Evolutionary conservation across 192 early-diverging fungal genomes (phyloP).

Genomic region (Coemansia sp.): DNA sequence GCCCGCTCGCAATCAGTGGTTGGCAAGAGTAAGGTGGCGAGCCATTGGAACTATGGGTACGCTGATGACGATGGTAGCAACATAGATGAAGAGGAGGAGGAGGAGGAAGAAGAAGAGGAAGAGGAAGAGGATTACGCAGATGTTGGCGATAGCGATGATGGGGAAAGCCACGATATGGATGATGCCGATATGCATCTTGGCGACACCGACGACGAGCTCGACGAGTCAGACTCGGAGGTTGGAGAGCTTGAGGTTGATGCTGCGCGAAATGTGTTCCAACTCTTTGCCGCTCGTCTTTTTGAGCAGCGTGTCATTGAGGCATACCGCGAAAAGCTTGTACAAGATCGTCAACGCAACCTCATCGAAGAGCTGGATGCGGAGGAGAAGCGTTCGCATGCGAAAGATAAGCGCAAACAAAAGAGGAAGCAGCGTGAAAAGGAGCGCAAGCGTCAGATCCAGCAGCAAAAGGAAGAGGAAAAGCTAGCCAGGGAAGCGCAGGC

Average conservation of each 20-base stretch:
- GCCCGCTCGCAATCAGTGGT: conserved; percentile 21
- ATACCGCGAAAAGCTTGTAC: conserved; percentile 93
- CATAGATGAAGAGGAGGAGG: conserved; percentile 11
- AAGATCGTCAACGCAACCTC: conserved; percentile 83
- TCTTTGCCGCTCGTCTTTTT: conserved; percentile 96
- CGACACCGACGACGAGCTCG: conserved; percentile 68
- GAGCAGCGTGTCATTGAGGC: conserved; percentile 93
- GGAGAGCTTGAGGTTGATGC: conserved; percentile 88
- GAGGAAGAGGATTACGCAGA: conserved; percentile 19
- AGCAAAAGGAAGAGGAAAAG: conserved; percentile 47
- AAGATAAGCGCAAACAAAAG: conserved; percentile 70
- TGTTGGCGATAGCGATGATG: conserved; percentile 26
- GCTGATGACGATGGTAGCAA: conserved; percentile 5
- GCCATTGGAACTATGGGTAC: conserved; percentile 4
- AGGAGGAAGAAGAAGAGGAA: conserved; percentile 10
- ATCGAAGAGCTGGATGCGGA: conserved; percentile 90
- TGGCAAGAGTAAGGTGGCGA: neutral
- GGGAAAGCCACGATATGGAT: conserved; percentile 15
- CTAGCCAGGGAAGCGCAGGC: conserved; percentile 29
- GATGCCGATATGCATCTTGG: conserved; percentile 62
- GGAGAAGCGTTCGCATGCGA: conserved; percentile 64
- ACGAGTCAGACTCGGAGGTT: conserved; percentile 66
- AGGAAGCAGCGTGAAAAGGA: conserved; percentile 65
- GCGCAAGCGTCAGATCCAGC: conserved; percentile 56
- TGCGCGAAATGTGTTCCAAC: conserved; percentile 91